A percentile compares a stretch with the other conserved stretches of the same genome.
These are phyloP conservation scores for Mucor circinelloides DNA, from an alignment of 371 early-diverging fungal genomes.

Conservation along the genomic window DNA sequence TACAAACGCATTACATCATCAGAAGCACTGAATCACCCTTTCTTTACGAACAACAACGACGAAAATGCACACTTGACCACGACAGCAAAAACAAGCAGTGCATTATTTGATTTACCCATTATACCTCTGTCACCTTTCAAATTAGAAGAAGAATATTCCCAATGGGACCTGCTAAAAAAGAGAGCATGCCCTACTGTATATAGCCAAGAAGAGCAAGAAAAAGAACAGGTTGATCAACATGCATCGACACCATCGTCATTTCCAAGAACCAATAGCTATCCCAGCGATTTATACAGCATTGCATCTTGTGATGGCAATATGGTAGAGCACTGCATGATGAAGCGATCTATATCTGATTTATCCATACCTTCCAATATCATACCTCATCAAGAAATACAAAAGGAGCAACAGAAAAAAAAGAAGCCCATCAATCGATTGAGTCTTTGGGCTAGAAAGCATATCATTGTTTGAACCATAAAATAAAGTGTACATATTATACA, in stretches of 20 bases:
- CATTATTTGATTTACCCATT: conserved; percentile 23
- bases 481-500: not conserved
- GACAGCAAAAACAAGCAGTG: not conserved
- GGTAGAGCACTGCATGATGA: not conserved
- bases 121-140: conserved; percentile 33
- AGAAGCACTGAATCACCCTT: conserved; percentile 65
- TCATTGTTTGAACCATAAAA: not conserved
- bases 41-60: conserved; percentile 54
- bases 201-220: not conserved
- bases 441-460: conserved; percentile 17
- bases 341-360: conserved; percentile 12
- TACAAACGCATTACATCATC: conserved; percentile 75
- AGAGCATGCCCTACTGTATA: not conserved
- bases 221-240: not conserved
- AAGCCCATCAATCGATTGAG: conserved; percentile 1
- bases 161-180: conserved; percentile 10
- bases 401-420: not conserved
- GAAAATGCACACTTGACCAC: not conserved
- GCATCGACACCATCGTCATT: not conserved
- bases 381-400: not conserved
- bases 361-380: not conserved
- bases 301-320: not conserved
- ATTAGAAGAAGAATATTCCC: conserved; percentile 9
- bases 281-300: not conserved
- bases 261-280: not conserved